phyloP scores from a whole-genome alignment of 106 monocot genomes.

The Dactylorhiza incarnata region DNA sequence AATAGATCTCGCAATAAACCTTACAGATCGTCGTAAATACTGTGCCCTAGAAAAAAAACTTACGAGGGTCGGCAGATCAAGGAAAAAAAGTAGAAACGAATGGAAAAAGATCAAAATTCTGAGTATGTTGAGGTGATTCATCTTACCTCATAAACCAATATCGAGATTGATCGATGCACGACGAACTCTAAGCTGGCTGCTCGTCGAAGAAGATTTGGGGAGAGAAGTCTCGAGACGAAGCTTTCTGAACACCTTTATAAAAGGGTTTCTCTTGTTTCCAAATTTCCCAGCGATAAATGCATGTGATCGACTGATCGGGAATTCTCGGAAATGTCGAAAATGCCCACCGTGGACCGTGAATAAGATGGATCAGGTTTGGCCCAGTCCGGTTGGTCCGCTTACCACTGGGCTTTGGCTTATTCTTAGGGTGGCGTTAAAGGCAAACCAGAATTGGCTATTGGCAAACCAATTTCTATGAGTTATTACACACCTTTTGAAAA shows the following conservation, averaged over 20 bases:
- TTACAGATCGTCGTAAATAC: neutral
- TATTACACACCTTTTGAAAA: too few species aligned
- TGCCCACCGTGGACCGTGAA: neutral
- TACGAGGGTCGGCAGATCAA: neutral
- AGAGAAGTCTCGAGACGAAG: neutral
- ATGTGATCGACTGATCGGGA: neutral
- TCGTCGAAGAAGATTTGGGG: neutral
- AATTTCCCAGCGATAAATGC: neutral
- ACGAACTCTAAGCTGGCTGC: neutral
- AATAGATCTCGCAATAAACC: neutral
- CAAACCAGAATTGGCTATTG: too few species aligned
- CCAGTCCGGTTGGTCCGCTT: too few species aligned
- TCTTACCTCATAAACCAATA: constrained; percentile 79
- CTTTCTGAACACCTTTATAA: neutral
- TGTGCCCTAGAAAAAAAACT: neutral
- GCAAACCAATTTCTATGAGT: too few species aligned
- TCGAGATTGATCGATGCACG: constrained; percentile 29
- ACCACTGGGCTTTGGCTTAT: too few species aligned
- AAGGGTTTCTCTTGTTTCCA: neutral
- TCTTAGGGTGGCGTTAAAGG: too few species aligned
- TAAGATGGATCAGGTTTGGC: too few species aligned
- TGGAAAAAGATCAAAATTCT: neutral
- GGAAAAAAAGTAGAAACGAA: neutral
- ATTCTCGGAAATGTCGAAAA: neutral
- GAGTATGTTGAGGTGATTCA: neutral